Base-by-base conservation (phyloP, 208 protist genomes). In the Leishmania lainsoni region DNA sequence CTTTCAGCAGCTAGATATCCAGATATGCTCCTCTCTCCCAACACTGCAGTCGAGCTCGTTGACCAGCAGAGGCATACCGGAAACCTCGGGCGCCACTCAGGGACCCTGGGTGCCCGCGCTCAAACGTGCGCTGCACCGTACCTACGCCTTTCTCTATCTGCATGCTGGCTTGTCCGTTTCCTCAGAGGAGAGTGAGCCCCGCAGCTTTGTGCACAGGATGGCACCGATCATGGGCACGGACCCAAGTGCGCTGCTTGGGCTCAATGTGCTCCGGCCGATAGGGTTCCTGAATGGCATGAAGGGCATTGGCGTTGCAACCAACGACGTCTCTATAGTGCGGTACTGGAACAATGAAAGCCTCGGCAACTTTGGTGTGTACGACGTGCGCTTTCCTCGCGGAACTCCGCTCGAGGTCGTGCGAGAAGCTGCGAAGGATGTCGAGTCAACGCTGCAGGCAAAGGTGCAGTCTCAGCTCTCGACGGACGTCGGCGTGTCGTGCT, bases 321-420 rank as follows among this genome's bases (percentile, higher is more conserved):
- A 96, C 81, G 94, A 97, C 70, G 94, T 97, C 2, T 89, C 93
- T 26, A 94, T 94, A 81, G 82, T 97, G 32, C 90, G 92, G 20
- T 95, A 96, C 85, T 97, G 94, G 93, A 97, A 97, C 86, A 97
- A 97, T 78, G 91, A 97, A 63, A 93, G 83, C 42, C 78, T 97
- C 16, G 94, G 94, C 56, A 97, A 97, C 86, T 95, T 90, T 80
- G 94, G 94, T 51, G 88, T 92, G 12, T 97, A 91, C 78, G 92
- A 97, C 75, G 81, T 97, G 39, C 92, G 94, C 35, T 97, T 97
- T 80, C 81, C 80, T 2, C 85, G 85, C 48, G 94, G 94, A 0
- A 87, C 88, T 6, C 94, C 94, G 20, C 49, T 59, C 0, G 86
- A 94, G 66, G 89, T 93, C 51, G 61, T 97, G 2, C 88, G 75